Conservation (phyloP, 345 rosid species). For the Barbarea vulgaris region DNA sequence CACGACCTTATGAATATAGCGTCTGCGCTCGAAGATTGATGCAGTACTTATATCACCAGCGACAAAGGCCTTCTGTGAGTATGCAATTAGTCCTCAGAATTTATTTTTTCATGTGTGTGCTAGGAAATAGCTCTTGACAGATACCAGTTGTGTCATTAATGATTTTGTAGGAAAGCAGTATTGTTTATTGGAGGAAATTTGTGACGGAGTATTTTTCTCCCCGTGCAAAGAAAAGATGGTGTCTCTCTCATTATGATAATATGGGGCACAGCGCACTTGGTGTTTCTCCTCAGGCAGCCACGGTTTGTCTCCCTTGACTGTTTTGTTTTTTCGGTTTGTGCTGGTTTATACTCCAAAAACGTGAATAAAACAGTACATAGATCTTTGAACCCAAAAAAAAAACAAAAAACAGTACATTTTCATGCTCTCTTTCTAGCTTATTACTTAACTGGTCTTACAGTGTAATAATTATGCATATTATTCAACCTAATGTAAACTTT, state of each 20-base stretch:
- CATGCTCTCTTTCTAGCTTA: constrained; percentile 13
- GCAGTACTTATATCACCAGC: constrained; percentile 96
- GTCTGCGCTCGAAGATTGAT: constrained; percentile 93
- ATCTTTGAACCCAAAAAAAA: no score
- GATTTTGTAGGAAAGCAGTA: constrained; percentile 70
- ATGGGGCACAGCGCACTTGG: constrained; percentile 94
- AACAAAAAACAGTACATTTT: no score
- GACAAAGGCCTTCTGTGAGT: constrained; percentile 85
- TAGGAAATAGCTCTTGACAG: constrained; percentile 8
- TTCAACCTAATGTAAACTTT: background rate
- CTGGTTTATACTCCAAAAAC: background rate
- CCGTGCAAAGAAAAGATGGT: constrained; percentile 97
- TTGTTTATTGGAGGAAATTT: constrained; percentile 95
- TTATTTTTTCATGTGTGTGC: background rate
- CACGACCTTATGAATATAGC: constrained; percentile 66
- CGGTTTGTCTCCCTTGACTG: constrained; percentile 55
- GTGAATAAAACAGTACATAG: background rate
- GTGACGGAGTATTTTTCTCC: constrained; percentile 94
- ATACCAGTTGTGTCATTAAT: constrained; percentile 16
- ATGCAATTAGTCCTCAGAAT: background rate
- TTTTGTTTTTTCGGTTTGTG: background rate
- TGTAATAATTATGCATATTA: background rate
- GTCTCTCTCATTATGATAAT: constrained; percentile 86
- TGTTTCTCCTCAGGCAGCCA: constrained; percentile 93
- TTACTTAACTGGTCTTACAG: background rate